Percentiles rank a stretch among this genome's conserved stretches.
These are phyloP conservation scores for Phytophthora crassamura DNA, from an alignment of 352 stramenopile species.

Conservation along the genomic window DNA sequence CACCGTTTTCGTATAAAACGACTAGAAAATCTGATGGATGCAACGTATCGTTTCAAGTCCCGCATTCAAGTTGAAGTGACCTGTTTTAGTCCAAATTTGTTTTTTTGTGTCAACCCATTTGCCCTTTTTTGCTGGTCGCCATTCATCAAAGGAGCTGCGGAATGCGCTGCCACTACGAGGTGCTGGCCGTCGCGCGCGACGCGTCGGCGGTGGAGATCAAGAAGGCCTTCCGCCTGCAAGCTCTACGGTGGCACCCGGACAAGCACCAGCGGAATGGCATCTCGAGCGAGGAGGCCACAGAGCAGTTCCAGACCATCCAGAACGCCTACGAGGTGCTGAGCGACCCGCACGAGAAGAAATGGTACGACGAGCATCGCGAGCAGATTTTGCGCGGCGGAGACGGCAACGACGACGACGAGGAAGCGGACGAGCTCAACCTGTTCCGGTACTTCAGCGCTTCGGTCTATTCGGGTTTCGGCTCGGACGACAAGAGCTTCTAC, in stretches of 20 bases:
- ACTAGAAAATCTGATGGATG: too few relatives aligned
- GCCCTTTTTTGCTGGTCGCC: conserved; percentile 15
- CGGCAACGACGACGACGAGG: conserved; percentile 36
- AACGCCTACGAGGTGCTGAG: conserved; percentile 89
- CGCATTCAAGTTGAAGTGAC: too few relatives aligned
- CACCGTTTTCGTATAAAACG: too few relatives aligned
- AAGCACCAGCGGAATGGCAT: conserved; percentile 83
- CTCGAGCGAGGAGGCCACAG: conserved; percentile 75
- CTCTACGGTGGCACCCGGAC: conserved; percentile 86
- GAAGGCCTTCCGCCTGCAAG: conserved; percentile 79
- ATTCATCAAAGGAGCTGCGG: conserved; percentile 1
- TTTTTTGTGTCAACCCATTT: not conserved
- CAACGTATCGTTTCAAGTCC: too few relatives aligned
- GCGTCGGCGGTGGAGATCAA: conserved; percentile 66
- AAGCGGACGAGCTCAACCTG: conserved; percentile 68
- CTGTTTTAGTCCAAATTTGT: too few relatives aligned
- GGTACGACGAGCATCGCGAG: conserved; percentile 90
- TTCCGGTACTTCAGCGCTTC: conserved; percentile 83
- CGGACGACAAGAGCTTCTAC: conserved; percentile 82
- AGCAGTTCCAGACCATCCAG: conserved; percentile 88
- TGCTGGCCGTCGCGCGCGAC: conserved; percentile 71
- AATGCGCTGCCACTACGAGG: conserved; percentile 89
- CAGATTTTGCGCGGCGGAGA: conserved; percentile 84
- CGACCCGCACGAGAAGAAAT: conserved; percentile 86
- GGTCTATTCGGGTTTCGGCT: conserved; percentile 82